Conservation (phyloP, 495 filamentous ascomycete species). For the Pseudoneurospora amorphoporcata region DNA sequence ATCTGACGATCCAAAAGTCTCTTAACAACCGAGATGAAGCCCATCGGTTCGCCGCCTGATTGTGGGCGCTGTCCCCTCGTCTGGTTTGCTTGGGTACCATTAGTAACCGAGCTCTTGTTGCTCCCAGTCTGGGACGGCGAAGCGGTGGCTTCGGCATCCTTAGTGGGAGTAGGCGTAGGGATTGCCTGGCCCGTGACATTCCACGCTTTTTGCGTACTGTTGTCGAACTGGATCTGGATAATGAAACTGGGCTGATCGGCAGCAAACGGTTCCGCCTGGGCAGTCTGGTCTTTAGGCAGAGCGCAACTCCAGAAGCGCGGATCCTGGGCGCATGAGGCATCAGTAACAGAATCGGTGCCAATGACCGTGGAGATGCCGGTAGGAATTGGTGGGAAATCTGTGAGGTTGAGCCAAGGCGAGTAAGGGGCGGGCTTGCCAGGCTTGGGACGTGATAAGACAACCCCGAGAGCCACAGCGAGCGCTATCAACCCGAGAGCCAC, state of each 20-base stretch:
- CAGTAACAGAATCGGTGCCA: slow-evolving; percentile 46
- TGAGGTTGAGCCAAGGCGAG: slow-evolving; percentile 65
- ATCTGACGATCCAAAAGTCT: not conserved
- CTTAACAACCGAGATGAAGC: not conserved
- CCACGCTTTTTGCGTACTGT: slow-evolving; percentile 47
- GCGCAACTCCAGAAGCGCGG: slow-evolving; percentile 72
- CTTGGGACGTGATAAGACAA: slow-evolving; percentile 44
- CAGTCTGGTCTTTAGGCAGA: slow-evolving; percentile 64
- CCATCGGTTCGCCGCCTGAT: not conserved
- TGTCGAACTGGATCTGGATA: slow-evolving; percentile 69
- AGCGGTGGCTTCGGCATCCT: not conserved
- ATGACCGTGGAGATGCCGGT: slow-evolving; percentile 71
- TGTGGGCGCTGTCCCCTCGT: not conserved
- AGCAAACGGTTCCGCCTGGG: slow-evolving; percentile 45
- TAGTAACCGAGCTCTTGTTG: slow-evolving; percentile 12
- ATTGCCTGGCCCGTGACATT: slow-evolving; percentile 22
- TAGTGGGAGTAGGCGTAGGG: slow-evolving; percentile 18
- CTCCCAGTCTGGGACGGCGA: slow-evolving; percentile 20
- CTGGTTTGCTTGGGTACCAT: not conserved
- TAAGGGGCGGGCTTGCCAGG: slow-evolving; percentile 22
- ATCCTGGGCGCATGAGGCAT: slow-evolving; percentile 57
- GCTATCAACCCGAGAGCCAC: slow-evolving; percentile 49
- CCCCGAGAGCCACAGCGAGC: slow-evolving; percentile 48
- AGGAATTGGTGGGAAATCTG: slow-evolving; percentile 75
- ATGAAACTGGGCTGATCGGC: slow-evolving; percentile 65